These are phyloP conservation scores for Fraxinus paxiana DNA, from an alignment of 305 asterid species.

Conservation along the genomic window DNA sequence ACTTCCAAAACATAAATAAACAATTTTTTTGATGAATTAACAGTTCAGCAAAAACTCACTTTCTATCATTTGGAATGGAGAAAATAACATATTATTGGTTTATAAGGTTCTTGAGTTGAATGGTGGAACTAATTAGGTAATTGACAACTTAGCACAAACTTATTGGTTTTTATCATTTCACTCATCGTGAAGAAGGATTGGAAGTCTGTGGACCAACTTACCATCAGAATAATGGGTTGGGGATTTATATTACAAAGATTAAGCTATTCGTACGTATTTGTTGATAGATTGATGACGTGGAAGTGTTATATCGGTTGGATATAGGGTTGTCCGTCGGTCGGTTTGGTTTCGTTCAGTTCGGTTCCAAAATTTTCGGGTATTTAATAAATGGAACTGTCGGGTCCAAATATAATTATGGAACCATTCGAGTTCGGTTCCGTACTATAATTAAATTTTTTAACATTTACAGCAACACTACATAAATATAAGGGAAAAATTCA, in stretches of 20 bases:
- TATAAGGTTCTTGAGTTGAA: background rate
- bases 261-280: background rate
- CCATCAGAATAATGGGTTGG: background rate
- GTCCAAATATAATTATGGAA: too few relatives aligned
- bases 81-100: background rate
- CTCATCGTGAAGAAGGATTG: background rate
- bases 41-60: background rate
- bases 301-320: background rate
- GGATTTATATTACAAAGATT: background rate
- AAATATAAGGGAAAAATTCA: too few relatives aligned
- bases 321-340: too few relatives aligned
- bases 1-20: background rate
- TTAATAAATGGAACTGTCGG: too few relatives aligned
- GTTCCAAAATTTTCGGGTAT: too few relatives aligned
- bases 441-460: too few relatives aligned
- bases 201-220: background rate
- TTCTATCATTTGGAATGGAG: background rate
- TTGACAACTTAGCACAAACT: background rate
- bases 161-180: background rate
- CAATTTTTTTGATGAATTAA: background rate
- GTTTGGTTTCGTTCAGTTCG: too few relatives aligned
- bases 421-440: too few relatives aligned
- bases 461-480: too few relatives aligned
- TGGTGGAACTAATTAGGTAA: background rate
- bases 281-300: background rate